Conservation (phyloP, 2,329 filamentous ascomycete species). For the Aspergillus fischeri region DNA sequence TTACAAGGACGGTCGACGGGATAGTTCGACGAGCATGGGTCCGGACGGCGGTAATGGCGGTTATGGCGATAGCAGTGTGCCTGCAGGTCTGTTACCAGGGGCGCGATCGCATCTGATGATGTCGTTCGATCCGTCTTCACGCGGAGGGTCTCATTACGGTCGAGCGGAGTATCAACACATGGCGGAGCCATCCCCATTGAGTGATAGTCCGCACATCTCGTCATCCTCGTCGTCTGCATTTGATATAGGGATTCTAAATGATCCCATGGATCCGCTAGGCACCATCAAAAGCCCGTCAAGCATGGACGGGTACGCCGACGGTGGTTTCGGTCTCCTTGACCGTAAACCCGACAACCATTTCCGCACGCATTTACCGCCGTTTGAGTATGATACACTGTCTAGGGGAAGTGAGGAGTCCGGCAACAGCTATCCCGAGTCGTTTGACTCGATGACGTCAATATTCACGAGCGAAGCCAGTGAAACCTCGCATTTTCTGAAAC, state of each 20-base stretch:
- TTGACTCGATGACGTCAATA: slow-evolving; percentile 29
- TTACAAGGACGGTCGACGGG: slow-evolving; percentile 67
- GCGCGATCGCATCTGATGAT: slow-evolving; percentile 31
- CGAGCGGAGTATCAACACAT: slow-evolving; percentile 36
- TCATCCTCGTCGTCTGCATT: slow-evolving; percentile 38
- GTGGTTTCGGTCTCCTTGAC: slow-evolving; percentile 22
- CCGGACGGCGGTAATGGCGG: slow-evolving; percentile 58
- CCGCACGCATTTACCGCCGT: slow-evolving; percentile 23
- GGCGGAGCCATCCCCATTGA: slow-evolving; percentile 35
- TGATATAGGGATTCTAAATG: slow-evolving; percentile 34
- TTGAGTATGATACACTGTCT: slow-evolving; percentile 23
- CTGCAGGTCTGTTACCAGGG: slow-evolving; percentile 27
- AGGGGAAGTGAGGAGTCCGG: slow-evolving; percentile 23
- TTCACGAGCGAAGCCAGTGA: slow-evolving; percentile 26
- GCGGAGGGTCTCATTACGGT: slow-evolving; percentile 29
- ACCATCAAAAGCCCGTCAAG: slow-evolving; percentile 31
- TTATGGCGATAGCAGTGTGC: slow-evolving; percentile 30
- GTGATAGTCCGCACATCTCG: slow-evolving; percentile 36
- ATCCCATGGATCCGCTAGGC: slow-evolving; percentile 39
- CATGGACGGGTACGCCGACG: slow-evolving; percentile 33
- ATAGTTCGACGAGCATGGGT: slow-evolving; percentile 67
- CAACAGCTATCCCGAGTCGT: slow-evolving; percentile 24
- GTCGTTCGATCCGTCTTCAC: slow-evolving; percentile 32
- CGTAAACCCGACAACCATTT: slow-evolving; percentile 22
- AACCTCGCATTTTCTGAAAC: slow-evolving; percentile 24